Evolutionary conservation across 768 basidiomycete genomes (phyloP), one percentile per base, ranked within the genome.

Genomic region (Lactarius vividus): DNA sequence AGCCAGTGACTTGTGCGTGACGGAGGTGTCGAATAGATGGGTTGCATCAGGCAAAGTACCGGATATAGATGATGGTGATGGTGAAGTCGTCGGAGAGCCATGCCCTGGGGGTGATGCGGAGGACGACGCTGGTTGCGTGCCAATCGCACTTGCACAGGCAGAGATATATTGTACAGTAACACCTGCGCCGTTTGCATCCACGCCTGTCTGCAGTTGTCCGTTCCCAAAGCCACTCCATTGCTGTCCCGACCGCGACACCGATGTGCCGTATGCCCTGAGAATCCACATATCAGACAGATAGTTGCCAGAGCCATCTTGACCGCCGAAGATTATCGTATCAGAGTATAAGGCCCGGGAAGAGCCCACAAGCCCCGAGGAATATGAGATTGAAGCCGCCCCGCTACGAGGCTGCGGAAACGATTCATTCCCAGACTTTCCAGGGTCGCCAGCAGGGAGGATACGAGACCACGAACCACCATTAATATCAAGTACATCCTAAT

Each of bases 241-340:
- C 63, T 81, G 75, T 58, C 80, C 79, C 2, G 85, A 81, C n/a
- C 81, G 69, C n/a, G 82, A 82, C 62, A 90, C 72, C 37, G 81
- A 75, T n/a, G 80, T 87, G 66, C 82, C 80, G 74, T 92, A 93
- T 4, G 89, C 83, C 61, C 92, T 80, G 66, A 94, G 79, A 9
- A 94, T 74, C 92, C 92, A 94, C 13, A 94, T 72, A 63, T 94
- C 92, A 46, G 85, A 82, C 4, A 92, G 79, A 72, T 89, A 87
- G 29, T 79, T 83, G 16, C 91, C 91, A 62, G 77, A 73, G 53
- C 79, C 78, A 73, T 91, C 89, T 70, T 83, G 82, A 46, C 92
- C 92, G 39, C 92, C 92, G 69, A 91, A 94, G 11, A 93, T 84
- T 54, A 94, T 81, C 20, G 85, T 88, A 72, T 94, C 92, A 29